Percentiles rank a stretch among this genome's conserved stretches.
phyloP scores from a whole-genome alignment of 179 eudicot genomes.

The Patellifolia procumbens region DNA sequence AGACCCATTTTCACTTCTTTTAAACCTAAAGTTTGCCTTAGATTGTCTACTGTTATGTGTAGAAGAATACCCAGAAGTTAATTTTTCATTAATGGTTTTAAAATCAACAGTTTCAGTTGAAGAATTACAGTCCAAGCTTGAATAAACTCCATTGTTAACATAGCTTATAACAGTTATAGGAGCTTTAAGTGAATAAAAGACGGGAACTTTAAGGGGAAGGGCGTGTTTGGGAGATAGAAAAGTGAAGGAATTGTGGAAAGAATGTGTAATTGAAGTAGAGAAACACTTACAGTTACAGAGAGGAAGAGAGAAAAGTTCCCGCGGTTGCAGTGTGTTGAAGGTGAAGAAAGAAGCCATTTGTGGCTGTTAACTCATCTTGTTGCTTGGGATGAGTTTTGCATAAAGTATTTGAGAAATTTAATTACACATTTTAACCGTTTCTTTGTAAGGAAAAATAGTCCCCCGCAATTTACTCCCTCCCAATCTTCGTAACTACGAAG shows the following conservation, averaged over 20 bases:
- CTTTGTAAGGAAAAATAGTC: too few relatives aligned
- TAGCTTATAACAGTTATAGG: slow-evolving; percentile 22
- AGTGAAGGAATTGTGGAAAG: slow-evolving; percentile 24
- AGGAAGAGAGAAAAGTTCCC: slow-evolving; percentile 37
- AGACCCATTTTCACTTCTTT: slow-evolving; percentile 23
- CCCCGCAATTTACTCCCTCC: too few relatives aligned
- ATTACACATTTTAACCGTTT: too few relatives aligned
- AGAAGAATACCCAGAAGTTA: slow-evolving; percentile 27
- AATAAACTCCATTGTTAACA: slow-evolving; percentile 9
- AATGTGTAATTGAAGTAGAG: slow-evolving; percentile 37
- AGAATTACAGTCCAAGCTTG: slow-evolving; percentile 23
- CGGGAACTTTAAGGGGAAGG: slow-evolving; percentile 32
- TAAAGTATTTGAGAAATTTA: too few relatives aligned
- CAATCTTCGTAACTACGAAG: too few relatives aligned
- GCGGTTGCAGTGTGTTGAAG: slow-evolving; percentile 47
- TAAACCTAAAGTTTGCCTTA: slow-evolving; percentile 12
- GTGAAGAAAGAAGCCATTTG: slow-evolving; percentile 63
- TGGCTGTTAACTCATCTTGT: slow-evolving; percentile 48
- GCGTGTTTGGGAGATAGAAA: slow-evolving; percentile 38
- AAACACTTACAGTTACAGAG: slow-evolving; percentile 60
- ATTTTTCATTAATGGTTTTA: background rate
- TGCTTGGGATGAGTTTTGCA: background rate
- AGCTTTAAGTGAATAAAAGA: slow-evolving; percentile 30
- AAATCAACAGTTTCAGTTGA: slow-evolving; percentile 25
- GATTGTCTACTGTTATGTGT: slow-evolving; percentile 4